Evolutionary conservation across 768 basidiomycete genomes (phyloP).

Genomic region (Neoboletus subvelutipes): DNA sequence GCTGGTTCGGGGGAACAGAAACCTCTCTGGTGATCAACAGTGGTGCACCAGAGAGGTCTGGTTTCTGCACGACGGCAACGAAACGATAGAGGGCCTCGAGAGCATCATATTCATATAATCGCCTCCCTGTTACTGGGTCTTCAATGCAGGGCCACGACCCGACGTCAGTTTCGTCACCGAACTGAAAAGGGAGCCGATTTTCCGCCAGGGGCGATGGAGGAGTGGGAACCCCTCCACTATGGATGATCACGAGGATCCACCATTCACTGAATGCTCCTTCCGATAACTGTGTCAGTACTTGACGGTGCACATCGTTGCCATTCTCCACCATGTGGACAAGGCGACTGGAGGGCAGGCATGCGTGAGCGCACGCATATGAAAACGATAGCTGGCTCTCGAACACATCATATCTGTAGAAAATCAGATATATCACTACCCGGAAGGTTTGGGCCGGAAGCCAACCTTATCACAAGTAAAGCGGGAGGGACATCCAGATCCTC

Average conservation of each 20-base stretch:
- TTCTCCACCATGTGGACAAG: conserved; percentile 64
- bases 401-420: conserved; percentile 34
- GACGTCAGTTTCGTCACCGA: conserved; percentile 42
- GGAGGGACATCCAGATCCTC: conserved; percentile 63
- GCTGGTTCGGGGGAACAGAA: conserved; percentile 16
- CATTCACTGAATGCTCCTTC: conserved; percentile 40
- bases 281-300: conserved; percentile 46
- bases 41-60: conserved; percentile 6
- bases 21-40: conserved; percentile 27
- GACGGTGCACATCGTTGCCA: conserved; percentile 54
- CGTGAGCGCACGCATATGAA: conserved; percentile 50
- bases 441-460: conserved; percentile 14
- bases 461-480: conserved; percentile 64
- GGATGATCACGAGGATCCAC: conserved; percentile 52
- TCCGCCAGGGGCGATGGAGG: conserved; percentile 47
- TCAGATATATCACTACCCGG: conserved; percentile 7
- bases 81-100: conserved; percentile 56
- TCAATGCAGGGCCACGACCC: conserved; percentile 40
- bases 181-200: conserved; percentile 42
- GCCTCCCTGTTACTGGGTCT: conserved; percentile 63
- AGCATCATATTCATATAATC: conserved; percentile 60
- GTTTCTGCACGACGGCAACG: conserved; percentile 27
- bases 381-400: conserved; percentile 64
- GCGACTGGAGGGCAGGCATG: conserved; percentile 48
- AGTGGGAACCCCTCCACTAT: conserved; percentile 33